Conservation (phyloP, 208 protist genomes). For the Phytomonas sp. region DNA sequence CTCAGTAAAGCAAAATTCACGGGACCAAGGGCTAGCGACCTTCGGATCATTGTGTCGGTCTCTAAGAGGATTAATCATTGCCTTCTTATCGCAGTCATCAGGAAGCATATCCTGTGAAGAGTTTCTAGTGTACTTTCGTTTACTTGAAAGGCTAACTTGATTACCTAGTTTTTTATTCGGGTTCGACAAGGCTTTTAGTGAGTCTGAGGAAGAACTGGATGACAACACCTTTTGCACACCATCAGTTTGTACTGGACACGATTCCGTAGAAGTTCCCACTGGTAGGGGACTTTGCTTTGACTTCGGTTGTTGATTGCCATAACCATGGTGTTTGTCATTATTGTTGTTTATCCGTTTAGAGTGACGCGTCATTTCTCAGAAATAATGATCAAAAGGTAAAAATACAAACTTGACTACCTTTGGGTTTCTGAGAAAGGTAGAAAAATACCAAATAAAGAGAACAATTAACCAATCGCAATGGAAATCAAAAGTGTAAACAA, state of each 20-base stretch:
- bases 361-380: background rate
- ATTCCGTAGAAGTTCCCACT: background rate
- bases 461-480: background rate
- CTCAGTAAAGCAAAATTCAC: conserved; percentile 47
- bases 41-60: conserved; percentile 8
- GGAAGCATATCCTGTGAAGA: background rate
- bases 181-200: background rate
- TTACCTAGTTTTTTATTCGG: background rate
- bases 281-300: background rate
- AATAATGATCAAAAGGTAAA: background rate
- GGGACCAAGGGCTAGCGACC: conserved; percentile 34
- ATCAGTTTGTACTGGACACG: background rate
- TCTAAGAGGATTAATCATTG: background rate
- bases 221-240: background rate
- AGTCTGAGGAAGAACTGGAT: background rate
- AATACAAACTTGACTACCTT: background rate
- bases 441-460: background rate
- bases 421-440: background rate
- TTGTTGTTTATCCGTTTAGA: background rate
- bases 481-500: background rate
- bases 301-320: background rate
- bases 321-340: background rate
- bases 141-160: background rate
- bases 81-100: background rate
- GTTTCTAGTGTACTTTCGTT: background rate